phyloP scores from a whole-genome alignment of 1,284 basidiomycete genomes.

The Meripilus lineatus region DNA sequence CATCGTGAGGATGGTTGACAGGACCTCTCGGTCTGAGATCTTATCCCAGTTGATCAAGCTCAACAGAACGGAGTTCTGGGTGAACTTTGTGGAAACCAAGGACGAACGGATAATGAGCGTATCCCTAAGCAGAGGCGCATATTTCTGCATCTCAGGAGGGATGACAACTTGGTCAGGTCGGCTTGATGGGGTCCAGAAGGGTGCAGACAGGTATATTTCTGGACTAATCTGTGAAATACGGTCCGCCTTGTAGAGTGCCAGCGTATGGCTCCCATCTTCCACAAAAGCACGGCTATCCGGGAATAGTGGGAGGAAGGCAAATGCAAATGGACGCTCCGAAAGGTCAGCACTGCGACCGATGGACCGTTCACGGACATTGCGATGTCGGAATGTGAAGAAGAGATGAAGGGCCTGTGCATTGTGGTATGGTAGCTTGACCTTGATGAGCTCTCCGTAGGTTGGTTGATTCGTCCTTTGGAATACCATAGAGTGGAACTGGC shows the following conservation, averaged over 20 bases:
- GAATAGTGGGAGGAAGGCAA: slow-evolving; percentile 89
- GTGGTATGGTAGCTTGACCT: slow-evolving; percentile 73
- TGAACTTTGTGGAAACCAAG: slow-evolving; percentile 89
- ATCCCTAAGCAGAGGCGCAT: slow-evolving; percentile 72
- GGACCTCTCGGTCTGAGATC: slow-evolving; percentile 56
- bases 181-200: slow-evolving; percentile 52
- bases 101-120: slow-evolving; percentile 82
- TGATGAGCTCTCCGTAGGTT: slow-evolving; percentile 92
- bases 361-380: slow-evolving; percentile 49
- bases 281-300: slow-evolving; percentile 77
- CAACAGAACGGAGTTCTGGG: slow-evolving; percentile 86
- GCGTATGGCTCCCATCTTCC: slow-evolving; percentile 85
- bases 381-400: slow-evolving; percentile 91
- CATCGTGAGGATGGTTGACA: slow-evolving; percentile 74
- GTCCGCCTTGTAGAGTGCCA: slow-evolving; percentile 81
- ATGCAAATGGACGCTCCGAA: slow-evolving; percentile 81
- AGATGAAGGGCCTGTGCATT: slow-evolving; percentile 81
- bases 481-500: slow-evolving; percentile 86
- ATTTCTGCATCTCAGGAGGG: slow-evolving; percentile 58
- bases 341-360: slow-evolving; percentile 35
- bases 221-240: slow-evolving; percentile 56
- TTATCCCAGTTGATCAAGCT: slow-evolving; percentile 84
- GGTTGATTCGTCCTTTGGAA: slow-evolving; percentile 83
- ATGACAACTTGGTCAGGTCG: slow-evolving; percentile 55
- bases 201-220: slow-evolving; percentile 67